Evolutionary conservation across 805 yeast species (phyloP).

Genomic region (Lipomyces kockii): DNA sequence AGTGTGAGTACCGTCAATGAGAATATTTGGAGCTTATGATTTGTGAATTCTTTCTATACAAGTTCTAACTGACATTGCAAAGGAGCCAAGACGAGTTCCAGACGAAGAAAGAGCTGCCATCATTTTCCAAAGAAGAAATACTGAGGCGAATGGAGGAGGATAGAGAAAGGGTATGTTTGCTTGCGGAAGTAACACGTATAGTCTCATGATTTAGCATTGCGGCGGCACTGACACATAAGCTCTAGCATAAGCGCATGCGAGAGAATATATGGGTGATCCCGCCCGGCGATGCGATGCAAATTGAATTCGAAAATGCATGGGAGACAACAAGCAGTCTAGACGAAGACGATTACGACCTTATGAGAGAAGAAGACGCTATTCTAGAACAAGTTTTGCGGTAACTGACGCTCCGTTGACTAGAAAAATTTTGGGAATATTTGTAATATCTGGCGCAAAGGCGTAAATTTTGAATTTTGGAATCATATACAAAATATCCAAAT

Average conservation of each 20-base stretch:
- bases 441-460: background rate
- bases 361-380: constrained; percentile 32
- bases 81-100: constrained; percentile 18
- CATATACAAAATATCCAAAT: background rate
- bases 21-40: constrained; percentile 2
- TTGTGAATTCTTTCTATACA: background rate
- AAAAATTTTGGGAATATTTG: background rate
- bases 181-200: background rate
- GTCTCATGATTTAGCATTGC: background rate
- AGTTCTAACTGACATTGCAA: background rate
- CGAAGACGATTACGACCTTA: constrained; percentile 34
- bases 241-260: constrained; percentile 67
- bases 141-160: constrained; percentile 87
- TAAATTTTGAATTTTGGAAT: background rate
- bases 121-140: constrained; percentile 56
- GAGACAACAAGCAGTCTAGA: constrained; percentile 30
- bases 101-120: constrained; percentile 4
- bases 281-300: constrained; percentile 29
- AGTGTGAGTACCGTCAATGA: constrained; percentile 22
- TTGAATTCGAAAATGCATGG: constrained; percentile 38
- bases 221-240: background rate
- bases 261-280: constrained; percentile 76
- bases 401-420: background rate
- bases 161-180: constrained; percentile 62
- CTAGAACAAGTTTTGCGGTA: constrained; percentile 9